phyloP scores from a whole-genome alignment of 345 rosid species.

The Chamaenerion angustifolium region DNA sequence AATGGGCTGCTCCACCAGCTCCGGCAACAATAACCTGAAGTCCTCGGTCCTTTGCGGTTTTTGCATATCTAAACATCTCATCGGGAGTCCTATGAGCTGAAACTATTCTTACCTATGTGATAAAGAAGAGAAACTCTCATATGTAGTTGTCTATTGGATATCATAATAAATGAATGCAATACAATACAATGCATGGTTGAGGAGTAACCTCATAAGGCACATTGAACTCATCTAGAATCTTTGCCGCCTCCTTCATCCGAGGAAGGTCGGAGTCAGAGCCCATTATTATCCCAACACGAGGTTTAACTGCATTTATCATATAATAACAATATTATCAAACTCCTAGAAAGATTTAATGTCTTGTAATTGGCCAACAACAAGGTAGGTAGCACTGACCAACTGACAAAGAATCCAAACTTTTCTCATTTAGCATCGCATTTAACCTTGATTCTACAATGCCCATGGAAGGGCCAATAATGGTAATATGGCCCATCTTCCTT shows the following conservation, averaged over 20 bases:
- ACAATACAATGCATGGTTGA: too few species aligned
- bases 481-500: conserved; percentile 90
- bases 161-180: too few species aligned
- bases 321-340: neutral
- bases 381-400: conserved; percentile 31
- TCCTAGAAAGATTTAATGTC: neutral
- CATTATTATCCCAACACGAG: conserved; percentile 83
- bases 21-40: conserved; percentile 83
- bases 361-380: conserved; percentile 1
- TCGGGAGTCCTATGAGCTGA: conserved; percentile 95
- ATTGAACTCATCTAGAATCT: conserved; percentile 44
- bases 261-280: conserved; percentile 98
- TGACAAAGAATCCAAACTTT: conserved; percentile 21
- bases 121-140: too few species aligned
- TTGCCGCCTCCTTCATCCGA: conserved; percentile 89
- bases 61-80: conserved; percentile 69
- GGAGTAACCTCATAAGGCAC: conserved; percentile 78
- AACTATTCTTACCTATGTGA: conserved; percentile 74
- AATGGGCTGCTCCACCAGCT: conserved; percentile 98
- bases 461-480: too few species aligned
- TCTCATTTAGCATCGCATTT: conserved; percentile 37
- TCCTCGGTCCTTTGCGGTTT: conserved; percentile 54
- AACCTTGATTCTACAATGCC: conserved; percentile 49
- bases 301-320: conserved; percentile 28
- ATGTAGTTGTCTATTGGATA: too few species aligned